These are phyloP conservation scores for Dactylis glomerata DNA, from an alignment of 176 grass and related monocot genomes.

Conservation along the genomic window DNA sequence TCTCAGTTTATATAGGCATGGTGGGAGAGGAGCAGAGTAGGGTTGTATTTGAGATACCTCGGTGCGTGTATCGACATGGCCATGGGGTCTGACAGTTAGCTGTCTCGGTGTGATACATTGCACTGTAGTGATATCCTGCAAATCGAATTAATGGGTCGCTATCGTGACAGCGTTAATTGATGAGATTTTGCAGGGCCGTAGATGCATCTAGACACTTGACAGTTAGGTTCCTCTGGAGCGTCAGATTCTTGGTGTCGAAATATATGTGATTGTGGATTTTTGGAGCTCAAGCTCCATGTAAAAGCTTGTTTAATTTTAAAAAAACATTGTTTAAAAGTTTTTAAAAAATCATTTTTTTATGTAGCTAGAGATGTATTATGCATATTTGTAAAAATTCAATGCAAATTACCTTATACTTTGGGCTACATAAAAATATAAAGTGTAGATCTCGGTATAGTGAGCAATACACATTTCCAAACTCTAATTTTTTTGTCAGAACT, in stretches of 20 bases:
- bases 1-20: slow-evolving; percentile 37
- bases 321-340: too few species aligned
- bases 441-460: too few species aligned
- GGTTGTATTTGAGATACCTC: background rate
- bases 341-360: too few species aligned
- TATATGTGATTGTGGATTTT: background rate
- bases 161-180: slow-evolving; percentile 3
- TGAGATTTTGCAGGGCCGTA: background rate
- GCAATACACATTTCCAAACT: too few species aligned
- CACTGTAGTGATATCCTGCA: slow-evolving; percentile 15
- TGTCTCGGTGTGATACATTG: background rate
- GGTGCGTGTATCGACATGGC: background rate
- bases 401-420: too few species aligned
- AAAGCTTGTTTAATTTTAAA: too few species aligned
- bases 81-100: slow-evolving; percentile 12
- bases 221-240: background rate
- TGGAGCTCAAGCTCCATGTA: too few species aligned
- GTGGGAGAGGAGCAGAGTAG: background rate
- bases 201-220: background rate
- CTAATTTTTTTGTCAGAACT: too few species aligned
- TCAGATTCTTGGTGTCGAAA: background rate
- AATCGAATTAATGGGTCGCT: background rate
- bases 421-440: too few species aligned
- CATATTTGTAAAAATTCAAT: too few species aligned
- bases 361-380: too few species aligned